These are phyloP conservation scores for Scolecobasidium constrictum DNA, from an alignment of 2,329 filamentous ascomycete species.

Conservation along the genomic window DNA sequence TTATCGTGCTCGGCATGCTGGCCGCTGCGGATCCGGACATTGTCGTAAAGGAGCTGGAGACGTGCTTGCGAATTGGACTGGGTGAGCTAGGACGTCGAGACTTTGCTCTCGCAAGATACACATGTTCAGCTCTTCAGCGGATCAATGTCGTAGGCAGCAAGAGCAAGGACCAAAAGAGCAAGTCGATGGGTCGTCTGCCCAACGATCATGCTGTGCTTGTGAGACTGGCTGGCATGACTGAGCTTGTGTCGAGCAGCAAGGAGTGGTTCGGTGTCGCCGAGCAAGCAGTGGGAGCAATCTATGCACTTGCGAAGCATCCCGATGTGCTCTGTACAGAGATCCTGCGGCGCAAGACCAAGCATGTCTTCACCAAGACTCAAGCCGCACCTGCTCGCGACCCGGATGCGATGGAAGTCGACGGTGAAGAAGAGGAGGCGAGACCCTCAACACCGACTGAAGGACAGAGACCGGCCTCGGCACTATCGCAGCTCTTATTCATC, in stretches of 20 bases:
- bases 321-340: constrained; percentile 89
- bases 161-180: constrained; percentile 53
- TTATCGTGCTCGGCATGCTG: constrained; percentile 95
- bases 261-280: constrained; percentile 93
- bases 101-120: constrained; percentile 84
- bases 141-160: constrained; percentile 81
- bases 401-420: constrained; percentile 14
- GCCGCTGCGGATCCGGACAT: constrained; percentile 87
- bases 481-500: constrained; percentile 88
- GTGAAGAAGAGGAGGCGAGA: constrained; percentile 8
- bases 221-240: constrained; percentile 72
- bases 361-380: constrained; percentile 51
- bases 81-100: constrained; percentile 71
- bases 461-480: constrained; percentile 59
- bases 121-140: constrained; percentile 81
- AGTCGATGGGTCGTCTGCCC: constrained; percentile 61
- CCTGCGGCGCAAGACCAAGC: constrained; percentile 72
- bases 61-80: constrained; percentile 82
- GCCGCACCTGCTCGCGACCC: constrained; percentile 5
- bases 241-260: constrained; percentile 78
- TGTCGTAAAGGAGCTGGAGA: constrained; percentile 88
- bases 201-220: constrained; percentile 85
- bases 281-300: constrained; percentile 92
- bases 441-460: constrained; percentile 16
- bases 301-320: constrained; percentile 84